Base-by-base conservation (phyloP, 2,329 filamentous ascomycete species). In the Bipolaris cookei region DNA sequence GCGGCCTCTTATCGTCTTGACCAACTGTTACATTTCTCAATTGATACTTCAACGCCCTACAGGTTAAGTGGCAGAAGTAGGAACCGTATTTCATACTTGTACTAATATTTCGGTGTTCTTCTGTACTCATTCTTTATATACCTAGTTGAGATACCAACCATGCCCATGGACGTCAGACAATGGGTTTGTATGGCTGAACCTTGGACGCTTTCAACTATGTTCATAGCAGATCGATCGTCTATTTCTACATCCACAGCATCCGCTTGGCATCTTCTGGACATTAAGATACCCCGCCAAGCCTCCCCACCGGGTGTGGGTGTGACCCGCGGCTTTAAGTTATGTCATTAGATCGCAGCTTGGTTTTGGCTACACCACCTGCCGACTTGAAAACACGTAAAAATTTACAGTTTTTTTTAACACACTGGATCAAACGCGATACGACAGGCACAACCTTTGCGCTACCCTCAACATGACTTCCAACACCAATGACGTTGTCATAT, bases 401-500 rank as follows among this genome's bases (percentile, higher is more conserved):
- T 13, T 10, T 34, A 3, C 38, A 32, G 18, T 11, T 2, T 21
- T 5, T 39, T 20, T 30, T 23, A 30, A 45, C 39, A 21, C 23
- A 34, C 16, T 35, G 23, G 23, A 25, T 13, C 13, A 39, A 30
- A 28, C 14, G 11, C 6, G 14, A 4, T 8, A 5, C 42, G 46
- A 39, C 39, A 42, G 14, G 11, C 6, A 41, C 45, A 16, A 21
- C 14, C 11, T n/a, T 16, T 3, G 43, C 25, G 3, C 14, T 13
- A 28, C 39, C 6, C n/a, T 21, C 23, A 59, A 3, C 13, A 70
- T 70, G 67, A 1, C 64, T 4, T 46, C 56, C 13, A 48, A 37
- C 6, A 57, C 53, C 20, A 50, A 62, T 18, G 54, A 65, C 10
- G 48, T 69, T 39, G 20, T 66, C 35, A 25, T 70, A 10, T 57